Base-by-base conservation (phyloP, 306 rosid species). In the Betula pendula region DNA sequence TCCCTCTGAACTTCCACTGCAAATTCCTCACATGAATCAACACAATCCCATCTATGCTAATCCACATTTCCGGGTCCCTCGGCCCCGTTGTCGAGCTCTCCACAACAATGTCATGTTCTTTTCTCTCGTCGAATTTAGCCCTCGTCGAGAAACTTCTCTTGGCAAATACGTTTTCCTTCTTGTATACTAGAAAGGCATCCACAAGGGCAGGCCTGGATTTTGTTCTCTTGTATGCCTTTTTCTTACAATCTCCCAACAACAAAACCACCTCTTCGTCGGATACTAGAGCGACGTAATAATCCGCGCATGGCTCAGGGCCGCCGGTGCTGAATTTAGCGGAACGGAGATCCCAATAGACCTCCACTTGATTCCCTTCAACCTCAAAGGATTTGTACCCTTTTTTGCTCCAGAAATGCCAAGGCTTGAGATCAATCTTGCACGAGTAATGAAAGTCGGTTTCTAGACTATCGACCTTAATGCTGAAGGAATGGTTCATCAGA, bases 1-100 rank as follows among this genome's bases (percentile, higher is more conserved):
- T 94, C 49, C 98, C 98, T 14, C 98, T 71, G 24, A 94, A 92
- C 59, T 94, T 94, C 98, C 97, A 94, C 8, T 94, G 96, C 84
- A 94, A 77, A 22, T 92, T 94, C 89, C 82, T 89, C 1, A 94
- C 90, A 73, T 94, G 98, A 71, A 94, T 77, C 77, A 89, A 50
- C 43, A 94, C 94, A 40, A 94, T 88, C 40, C 98, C 98, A 68
- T 94, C 97, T 33, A 94, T 76, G 73, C 97, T 92, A 8, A 94
- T 89, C 98, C 98, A 92, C 96, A 94, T 94, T 68, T 94, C 97
- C 0, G 98, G 98, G 10, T 94, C 96, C 15, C 74, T 86, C 0
- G 69, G 78, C 22, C 88, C 92, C 3, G 74, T 56, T 0, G 89
- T 85, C 11, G 97, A 89, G 58, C 91, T 91, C 76, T 92, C 97